A percentile compares a stretch with the other conserved stretches of the same genome.
phyloP scores from a whole-genome alignment of 1,139 yeast species.

The Pichia sp. region DNA sequence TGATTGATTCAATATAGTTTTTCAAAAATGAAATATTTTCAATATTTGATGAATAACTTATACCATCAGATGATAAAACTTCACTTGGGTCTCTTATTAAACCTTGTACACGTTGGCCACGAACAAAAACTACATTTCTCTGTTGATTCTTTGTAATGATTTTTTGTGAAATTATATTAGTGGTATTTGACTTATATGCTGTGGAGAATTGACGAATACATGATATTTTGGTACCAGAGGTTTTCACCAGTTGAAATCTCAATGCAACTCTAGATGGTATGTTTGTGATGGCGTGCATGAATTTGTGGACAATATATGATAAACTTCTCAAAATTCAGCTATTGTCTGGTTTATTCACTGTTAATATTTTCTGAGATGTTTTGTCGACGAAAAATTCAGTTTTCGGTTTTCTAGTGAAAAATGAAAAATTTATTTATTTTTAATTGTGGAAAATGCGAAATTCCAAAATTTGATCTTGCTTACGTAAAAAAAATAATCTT shows the following conservation, averaged over 20 bases:
- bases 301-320: background rate
- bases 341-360: background rate
- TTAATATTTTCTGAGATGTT: background rate
- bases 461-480: background rate
- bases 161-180: background rate
- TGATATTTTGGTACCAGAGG: background rate
- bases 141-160: slow-evolving; percentile 2
- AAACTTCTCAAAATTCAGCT: background rate
- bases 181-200: background rate
- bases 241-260: background rate
- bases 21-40: slow-evolving; percentile 45
- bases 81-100: slow-evolving; percentile 70
- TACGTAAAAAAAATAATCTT: background rate
- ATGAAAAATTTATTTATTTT: background rate
- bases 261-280: background rate
- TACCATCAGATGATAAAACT: slow-evolving; percentile 54
- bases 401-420: background rate
- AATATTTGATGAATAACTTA: slow-evolving; percentile 48
- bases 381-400: background rate
- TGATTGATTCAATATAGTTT: slow-evolving; percentile 32
- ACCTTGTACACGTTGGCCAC: slow-evolving; percentile 64
- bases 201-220: background rate
- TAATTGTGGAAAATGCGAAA: background rate
- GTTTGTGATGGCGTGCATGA: background rate
- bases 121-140: slow-evolving; percentile 33